Evolutionary conservation across 1,284 basidiomycete species (phyloP).

Genomic region (Cutaneotrichosporon dermatis): DNA sequence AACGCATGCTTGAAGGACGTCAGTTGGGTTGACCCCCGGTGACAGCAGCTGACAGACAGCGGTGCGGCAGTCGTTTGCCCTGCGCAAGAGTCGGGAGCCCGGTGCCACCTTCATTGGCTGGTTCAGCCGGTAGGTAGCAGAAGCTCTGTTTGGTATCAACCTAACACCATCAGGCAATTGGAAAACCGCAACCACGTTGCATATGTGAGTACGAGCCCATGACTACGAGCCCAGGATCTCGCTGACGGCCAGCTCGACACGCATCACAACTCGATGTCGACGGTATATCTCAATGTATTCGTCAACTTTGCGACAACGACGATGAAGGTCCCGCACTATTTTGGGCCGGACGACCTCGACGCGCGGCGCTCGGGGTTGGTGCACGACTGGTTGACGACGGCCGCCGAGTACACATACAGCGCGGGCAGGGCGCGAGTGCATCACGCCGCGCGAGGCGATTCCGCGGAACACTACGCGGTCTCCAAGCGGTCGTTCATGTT

Average conservation of each 20-base stretch:
- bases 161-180: slow-evolving; percentile 30
- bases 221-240: slow-evolving; percentile 1
- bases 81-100: slow-evolving; percentile 31
- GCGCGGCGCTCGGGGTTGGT: slow-evolving; percentile 10
- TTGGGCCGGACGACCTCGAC: slow-evolving; percentile 57
- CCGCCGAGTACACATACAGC: slow-evolving; percentile 37
- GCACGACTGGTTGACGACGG: slow-evolving; percentile 24
- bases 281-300: slow-evolving; percentile 75
- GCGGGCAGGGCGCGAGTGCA: slow-evolving; percentile 39
- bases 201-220: slow-evolving; percentile 30
- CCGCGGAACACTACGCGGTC: slow-evolving; percentile 44
- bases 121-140: slow-evolving; percentile 35
- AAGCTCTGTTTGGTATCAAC: not conserved
- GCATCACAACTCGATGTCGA: slow-evolving; percentile 60
- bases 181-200: slow-evolving; percentile 48
- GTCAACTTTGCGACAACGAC: slow-evolving; percentile 79
- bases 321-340: slow-evolving; percentile 82
- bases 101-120: slow-evolving; percentile 41
- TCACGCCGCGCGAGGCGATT: slow-evolving; percentile 26
- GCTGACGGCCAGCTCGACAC: slow-evolving; percentile 57
- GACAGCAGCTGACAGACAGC: slow-evolving; percentile 23
- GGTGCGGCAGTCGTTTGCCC: slow-evolving; percentile 43
- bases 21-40: slow-evolving; percentile 27
- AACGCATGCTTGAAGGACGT: slow-evolving; percentile 60
- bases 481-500: slow-evolving; percentile 59